Evolutionary conservation across 768 basidiomycete species (phyloP).

Genomic region (Boletellus sp.): DNA sequence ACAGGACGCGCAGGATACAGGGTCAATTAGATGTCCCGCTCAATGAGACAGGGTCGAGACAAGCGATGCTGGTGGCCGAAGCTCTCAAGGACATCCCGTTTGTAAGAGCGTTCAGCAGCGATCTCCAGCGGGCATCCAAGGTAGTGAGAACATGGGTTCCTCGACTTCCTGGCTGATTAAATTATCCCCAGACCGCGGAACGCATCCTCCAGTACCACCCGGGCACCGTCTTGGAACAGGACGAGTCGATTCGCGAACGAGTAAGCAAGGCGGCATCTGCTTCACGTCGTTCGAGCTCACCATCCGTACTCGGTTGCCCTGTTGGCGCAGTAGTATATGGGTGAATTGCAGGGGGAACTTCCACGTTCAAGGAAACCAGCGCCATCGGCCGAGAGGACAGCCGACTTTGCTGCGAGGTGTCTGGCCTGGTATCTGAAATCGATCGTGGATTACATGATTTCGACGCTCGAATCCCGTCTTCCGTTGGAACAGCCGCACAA

Average conservation of each 20-base stretch:
- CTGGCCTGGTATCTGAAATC: slow-evolving; percentile 58
- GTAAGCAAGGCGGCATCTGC: slow-evolving; percentile 35
- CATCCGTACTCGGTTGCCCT: neutral
- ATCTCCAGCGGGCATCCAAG: slow-evolving; percentile 62
- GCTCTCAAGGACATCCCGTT: slow-evolving; percentile 55
- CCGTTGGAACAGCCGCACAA: slow-evolving; percentile 30
- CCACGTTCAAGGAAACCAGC: slow-evolving; percentile 12
- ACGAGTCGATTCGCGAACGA: slow-evolving; percentile 58
- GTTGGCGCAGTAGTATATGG: slow-evolving; percentile 47
- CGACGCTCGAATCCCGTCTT: slow-evolving; percentile 14
- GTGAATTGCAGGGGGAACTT: slow-evolving; percentile 53
- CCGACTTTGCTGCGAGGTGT: slow-evolving; percentile 47
- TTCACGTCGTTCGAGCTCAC: neutral
- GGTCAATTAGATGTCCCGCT: slow-evolving; percentile 70
- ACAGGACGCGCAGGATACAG: slow-evolving; percentile 61
- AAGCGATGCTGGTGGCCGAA: slow-evolving; percentile 54
- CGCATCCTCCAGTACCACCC: slow-evolving; percentile 55
- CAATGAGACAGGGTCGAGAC: slow-evolving; percentile 57
- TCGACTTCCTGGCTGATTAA: neutral
- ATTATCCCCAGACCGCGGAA: slow-evolving; percentile 55
- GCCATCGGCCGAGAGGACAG: slow-evolving; percentile 24
- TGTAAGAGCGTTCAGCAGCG: slow-evolving; percentile 62
- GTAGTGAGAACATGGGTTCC: slow-evolving; percentile 36
- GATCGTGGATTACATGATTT: slow-evolving; percentile 34
- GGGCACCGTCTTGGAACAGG: slow-evolving; percentile 39